Conservation (phyloP, 768 basidiomycete species). For the Lactifluus hygrophoroides region DNA sequence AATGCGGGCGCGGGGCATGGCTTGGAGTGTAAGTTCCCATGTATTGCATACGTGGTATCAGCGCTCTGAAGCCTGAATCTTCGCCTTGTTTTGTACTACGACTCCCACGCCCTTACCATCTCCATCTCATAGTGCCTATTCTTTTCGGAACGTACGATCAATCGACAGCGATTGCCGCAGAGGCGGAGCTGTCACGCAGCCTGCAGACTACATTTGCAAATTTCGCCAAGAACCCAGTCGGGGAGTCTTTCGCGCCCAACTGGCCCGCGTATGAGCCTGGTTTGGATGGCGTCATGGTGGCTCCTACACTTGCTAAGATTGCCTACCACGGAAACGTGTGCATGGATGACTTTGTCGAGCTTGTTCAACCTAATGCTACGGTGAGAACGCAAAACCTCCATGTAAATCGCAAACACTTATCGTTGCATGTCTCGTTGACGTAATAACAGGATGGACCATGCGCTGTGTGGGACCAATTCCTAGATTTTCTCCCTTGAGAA, state of each 20-base stretch:
- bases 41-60: too few relatives aligned
- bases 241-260: not conserved
- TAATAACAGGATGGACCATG: not conserved
- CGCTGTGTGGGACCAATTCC: not conserved
- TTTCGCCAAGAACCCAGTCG: not conserved
- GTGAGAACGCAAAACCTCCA: not conserved
- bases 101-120: too few relatives aligned
- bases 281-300: not conserved
- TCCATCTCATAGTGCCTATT: too few relatives aligned
- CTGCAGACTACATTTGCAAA: constrained; percentile 9
- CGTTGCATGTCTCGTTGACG: not conserved
- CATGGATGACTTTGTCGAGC: not conserved
- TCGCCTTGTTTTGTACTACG: too few relatives aligned
- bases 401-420: not conserved
- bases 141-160: too few relatives aligned
- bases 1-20: too few relatives aligned
- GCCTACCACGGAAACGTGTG: not conserved
- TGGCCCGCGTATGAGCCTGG: constrained; percentile 1
- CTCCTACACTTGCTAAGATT: not conserved
- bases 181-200: constrained; percentile 21
- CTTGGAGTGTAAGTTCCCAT: too few relatives aligned
- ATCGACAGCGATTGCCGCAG: constrained; percentile 19
- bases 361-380: not conserved
- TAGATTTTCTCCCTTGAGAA: not conserved
- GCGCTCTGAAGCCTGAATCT: too few relatives aligned